Percentiles rank a stretch among this genome's conserved stretches.
These are phyloP conservation scores for Boletellus sp. DNA, from an alignment of 1,284 basidiomycete species.

Conservation along the genomic window DNA sequence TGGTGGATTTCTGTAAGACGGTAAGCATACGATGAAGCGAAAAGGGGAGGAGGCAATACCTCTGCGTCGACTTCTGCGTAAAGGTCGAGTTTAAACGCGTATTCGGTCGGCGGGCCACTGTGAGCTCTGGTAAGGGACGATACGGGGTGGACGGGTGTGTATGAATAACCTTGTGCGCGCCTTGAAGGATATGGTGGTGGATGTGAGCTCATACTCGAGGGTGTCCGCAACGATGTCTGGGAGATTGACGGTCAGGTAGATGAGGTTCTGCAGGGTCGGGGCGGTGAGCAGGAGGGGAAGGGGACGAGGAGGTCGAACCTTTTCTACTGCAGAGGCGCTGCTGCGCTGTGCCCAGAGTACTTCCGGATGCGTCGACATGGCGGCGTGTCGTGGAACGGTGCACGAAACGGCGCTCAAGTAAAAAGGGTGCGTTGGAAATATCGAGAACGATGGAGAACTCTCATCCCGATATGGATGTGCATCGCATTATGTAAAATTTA, in stretches of 20 bases:
- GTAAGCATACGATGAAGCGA: constrained; percentile 7
- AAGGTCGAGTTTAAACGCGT: constrained; percentile 70
- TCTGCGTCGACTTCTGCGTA: constrained; percentile 73
- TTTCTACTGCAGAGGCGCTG: constrained; percentile 59
- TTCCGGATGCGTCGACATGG: constrained; percentile 72
- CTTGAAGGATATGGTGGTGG: constrained; percentile 65
- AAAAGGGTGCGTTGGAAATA: constrained; percentile 30
- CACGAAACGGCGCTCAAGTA: constrained; percentile 7
- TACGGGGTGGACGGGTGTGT: background rate
- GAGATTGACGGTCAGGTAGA: constrained; percentile 82
- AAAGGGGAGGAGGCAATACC: constrained; percentile 37
- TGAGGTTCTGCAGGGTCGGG: constrained; percentile 57
- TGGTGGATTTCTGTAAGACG: constrained; percentile 55
- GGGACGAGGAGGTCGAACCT: constrained; percentile 44
- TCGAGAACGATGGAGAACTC: constrained; percentile 38
- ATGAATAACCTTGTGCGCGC: constrained; percentile 66
- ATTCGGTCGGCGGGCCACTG: constrained; percentile 57
- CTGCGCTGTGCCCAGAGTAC: constrained; percentile 90
- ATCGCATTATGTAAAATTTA: constrained; percentile 12
- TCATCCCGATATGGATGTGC: constrained; percentile 18
- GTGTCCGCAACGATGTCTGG: constrained; percentile 69
- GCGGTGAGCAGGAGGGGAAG: constrained; percentile 8
- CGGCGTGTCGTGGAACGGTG: constrained; percentile 17
- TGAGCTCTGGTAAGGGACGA: constrained; percentile 29
- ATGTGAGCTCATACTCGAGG: constrained; percentile 61